Percentiles rank a stretch among this genome's conserved stretches.
These are phyloP conservation scores for Entomortierella beljakovae DNA, from an alignment of 192 early-diverging fungal genomes.

Conservation along the genomic window DNA sequence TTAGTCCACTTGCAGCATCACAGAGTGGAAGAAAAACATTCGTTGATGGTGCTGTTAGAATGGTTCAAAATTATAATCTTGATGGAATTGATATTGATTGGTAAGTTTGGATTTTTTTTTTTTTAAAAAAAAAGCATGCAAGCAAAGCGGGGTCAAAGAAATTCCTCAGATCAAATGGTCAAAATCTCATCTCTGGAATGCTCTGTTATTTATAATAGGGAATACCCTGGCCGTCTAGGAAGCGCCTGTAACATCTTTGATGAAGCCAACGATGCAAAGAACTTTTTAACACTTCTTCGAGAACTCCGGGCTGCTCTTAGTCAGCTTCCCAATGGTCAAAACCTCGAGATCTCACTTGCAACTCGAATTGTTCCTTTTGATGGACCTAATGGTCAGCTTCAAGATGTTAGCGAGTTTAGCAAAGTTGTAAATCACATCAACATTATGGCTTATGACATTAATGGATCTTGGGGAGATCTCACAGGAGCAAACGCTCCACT, in stretches of 20 bases:
- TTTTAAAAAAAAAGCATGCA: no score
- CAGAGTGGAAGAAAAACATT: slow-evolving; percentile 55
- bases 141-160: no score
- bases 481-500: slow-evolving; percentile 66
- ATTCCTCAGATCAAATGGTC: no score
- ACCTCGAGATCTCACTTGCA: slow-evolving; percentile 73
- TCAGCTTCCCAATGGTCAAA: slow-evolving; percentile 39
- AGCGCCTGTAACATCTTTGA: slow-evolving; percentile 69
- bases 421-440: slow-evolving; percentile 72
- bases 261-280: slow-evolving; percentile 66
- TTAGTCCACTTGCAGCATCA: slow-evolving; percentile 65
- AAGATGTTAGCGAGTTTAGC: slow-evolving; percentile 69
- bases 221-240: slow-evolving; percentile 76
- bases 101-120: neutral
- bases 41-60: slow-evolving; percentile 62
- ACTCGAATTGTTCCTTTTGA: slow-evolving; percentile 72
- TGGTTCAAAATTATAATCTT: slow-evolving; percentile 63
- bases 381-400: slow-evolving; percentile 57
- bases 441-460: slow-evolving; percentile 75
- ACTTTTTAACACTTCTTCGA: slow-evolving; percentile 68
- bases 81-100: slow-evolving; percentile 85
- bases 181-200: no score
- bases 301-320: slow-evolving; percentile 66
- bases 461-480: slow-evolving; percentile 43
- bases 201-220: slow-evolving; percentile 36